Conservation (phyloP, 179 eudicot species). For the Nepenthes alata region DNA sequence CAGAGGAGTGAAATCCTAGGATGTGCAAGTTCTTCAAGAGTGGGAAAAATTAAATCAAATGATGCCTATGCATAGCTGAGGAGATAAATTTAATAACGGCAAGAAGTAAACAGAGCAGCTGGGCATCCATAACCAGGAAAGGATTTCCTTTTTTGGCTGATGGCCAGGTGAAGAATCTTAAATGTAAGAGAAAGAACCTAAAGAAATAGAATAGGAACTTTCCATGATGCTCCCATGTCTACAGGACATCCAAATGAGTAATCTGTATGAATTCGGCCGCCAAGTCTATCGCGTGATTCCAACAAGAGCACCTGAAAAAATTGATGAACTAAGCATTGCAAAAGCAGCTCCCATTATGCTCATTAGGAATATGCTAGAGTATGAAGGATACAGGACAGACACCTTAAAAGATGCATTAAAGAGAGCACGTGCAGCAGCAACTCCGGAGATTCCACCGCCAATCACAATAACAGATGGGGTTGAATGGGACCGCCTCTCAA, state of each 20-base stretch:
- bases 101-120: no score
- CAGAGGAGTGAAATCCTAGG: no score
- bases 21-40: no score
- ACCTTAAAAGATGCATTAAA: constrained; percentile 79
- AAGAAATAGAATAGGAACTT: constrained; percentile 13
- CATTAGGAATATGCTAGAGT: neutral
- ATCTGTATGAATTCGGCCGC: constrained; percentile 94
- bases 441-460: constrained; percentile 97
- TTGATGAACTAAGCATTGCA: constrained; percentile 7
- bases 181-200: neutral
- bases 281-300: constrained; percentile 94
- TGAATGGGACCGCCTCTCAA: constrained; percentile 33
- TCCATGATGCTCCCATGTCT: constrained; percentile 99
- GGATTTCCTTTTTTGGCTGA: no score
- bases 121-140: no score
- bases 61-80: no score
- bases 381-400: neutral
- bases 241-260: constrained; percentile 95
- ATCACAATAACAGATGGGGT: constrained; percentile 73
- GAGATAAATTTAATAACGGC: no score
- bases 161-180: neutral
- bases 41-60: no score
- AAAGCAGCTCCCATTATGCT: neutral
- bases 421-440: constrained; percentile 75
- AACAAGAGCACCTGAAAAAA: constrained; percentile 59